Evolutionary conservation across 2,329 filamentous ascomycete genomes (phyloP), one percentile per base, ranked within the genome.

Genomic region (Fusarium goolgardi): DNA sequence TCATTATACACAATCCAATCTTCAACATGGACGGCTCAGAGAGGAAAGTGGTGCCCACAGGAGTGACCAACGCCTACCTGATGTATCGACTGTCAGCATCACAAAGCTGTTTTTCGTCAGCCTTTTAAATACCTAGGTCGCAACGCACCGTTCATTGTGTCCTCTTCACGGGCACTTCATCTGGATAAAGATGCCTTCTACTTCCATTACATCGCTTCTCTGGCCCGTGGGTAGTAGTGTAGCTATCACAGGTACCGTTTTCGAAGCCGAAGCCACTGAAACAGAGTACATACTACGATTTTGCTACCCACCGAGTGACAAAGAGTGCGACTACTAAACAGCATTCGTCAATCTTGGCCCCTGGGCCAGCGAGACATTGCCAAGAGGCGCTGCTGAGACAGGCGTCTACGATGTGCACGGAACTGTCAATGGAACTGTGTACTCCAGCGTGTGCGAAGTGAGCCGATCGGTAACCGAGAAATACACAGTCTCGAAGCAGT

Each of bases 401-500:
- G 56, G 56, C n/a, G n/a, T 55, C 6, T 59, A 55, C 21, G 43
- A 59, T 15, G 50, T 55, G 23, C 56, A 59, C 29, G 56, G 56
- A 1, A 55, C 50, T 23, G n/a, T 59, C 35, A 35, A 59, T 10
- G 56, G 50, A 29, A 59, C 56, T 15, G 6, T 55, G 8, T 59
- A 59, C 35, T 55, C 56, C 27, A 59, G 56, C n/a, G 56, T 59
- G 3, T 59, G 56, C 6, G 43, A 59, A 3, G 55, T 59, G 56
- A 59, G 56, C 16, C 50, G 56, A 4, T 59, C 56, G 3, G 41
- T 59, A 12, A 59, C 55, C 3, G n/a, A 47, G 21, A 47, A 16
- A 4, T 59, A 50, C 35, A 47, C 35, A 55, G 43, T 59, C 6
- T 41, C 41, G 4, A 55, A 41, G 8, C 9, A 47, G 2, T 55